Evolutionary conservation across 768 basidiomycete species (phyloP).

Genomic region (Suillus alpinus): DNA sequence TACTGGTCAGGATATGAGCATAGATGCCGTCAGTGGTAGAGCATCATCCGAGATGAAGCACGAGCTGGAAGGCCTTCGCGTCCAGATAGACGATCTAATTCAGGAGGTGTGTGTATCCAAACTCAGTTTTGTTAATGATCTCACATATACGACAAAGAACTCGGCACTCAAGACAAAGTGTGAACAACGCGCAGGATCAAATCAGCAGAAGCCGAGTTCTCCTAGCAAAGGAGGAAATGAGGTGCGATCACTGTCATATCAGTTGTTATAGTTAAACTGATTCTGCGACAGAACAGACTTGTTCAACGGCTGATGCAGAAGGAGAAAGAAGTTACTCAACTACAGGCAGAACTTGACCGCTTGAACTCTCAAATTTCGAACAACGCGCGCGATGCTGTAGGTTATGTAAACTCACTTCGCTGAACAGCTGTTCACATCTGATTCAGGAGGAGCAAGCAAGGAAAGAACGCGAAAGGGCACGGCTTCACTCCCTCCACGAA

Average conservation of each 20-base stretch:
- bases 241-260: constrained; percentile 34
- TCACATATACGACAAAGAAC: background rate
- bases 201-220: constrained; percentile 34
- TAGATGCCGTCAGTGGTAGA: constrained; percentile 38
- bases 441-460: constrained; percentile 68
- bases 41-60: constrained; percentile 46
- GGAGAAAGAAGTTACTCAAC: constrained; percentile 77
- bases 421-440: background rate
- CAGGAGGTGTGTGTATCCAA: constrained; percentile 49
- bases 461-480: constrained; percentile 71
- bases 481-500: constrained; percentile 69
- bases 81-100: constrained; percentile 58
- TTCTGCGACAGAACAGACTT: constrained; percentile 60
- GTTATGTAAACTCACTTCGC: constrained; percentile 17
- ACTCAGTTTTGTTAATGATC: constrained; percentile 24
- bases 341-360: constrained; percentile 69
- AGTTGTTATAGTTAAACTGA: background rate
- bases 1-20: constrained; percentile 58
- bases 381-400: constrained; percentile 59
- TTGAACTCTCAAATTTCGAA: constrained; percentile 55
- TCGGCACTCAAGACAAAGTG: background rate
- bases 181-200: background rate
- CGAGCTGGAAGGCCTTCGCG: constrained; percentile 59
- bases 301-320: constrained; percentile 80
- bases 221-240: constrained; percentile 54